Conservation (phyloP, 2,329 filamentous ascomycete genomes). For the Dryadomyces quercivorus region DNA sequence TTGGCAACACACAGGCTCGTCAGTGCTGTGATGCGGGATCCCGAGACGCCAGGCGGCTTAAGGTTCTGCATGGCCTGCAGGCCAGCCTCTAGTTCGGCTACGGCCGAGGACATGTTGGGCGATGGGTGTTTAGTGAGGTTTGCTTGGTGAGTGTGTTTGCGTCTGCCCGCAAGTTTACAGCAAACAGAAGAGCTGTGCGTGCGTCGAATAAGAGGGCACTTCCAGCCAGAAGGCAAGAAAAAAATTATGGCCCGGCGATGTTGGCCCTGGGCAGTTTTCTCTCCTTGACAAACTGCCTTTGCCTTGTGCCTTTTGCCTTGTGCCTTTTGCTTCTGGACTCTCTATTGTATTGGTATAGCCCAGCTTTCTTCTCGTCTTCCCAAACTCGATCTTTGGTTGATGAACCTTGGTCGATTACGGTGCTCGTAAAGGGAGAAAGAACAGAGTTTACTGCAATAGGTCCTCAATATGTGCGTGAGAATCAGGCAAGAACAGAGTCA, state of each 20-base stretch:
- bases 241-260: background rate
- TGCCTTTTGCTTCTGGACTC: too few species aligned
- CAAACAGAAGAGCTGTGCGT: background rate
- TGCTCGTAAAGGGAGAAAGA: slow-evolving; percentile 3
- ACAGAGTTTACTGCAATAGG: slow-evolving; percentile 15
- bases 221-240: too few species aligned
- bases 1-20: slow-evolving; percentile 81
- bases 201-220: background rate
- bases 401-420: slow-evolving; percentile 3
- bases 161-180: background rate
- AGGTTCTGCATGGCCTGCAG: slow-evolving; percentile 84
- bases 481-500: background rate
- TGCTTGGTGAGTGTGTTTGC: background rate
- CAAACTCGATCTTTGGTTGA: slow-evolving; percentile 1
- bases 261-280: background rate
- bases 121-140: slow-evolving; percentile 16
- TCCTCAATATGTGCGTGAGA: background rate
- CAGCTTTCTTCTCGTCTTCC: slow-evolving; percentile 3
- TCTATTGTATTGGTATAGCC: slow-evolving; percentile 15
- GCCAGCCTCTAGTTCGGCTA: slow-evolving; percentile 81
- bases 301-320: too few species aligned
- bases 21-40: slow-evolving; percentile 78
- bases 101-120: slow-evolving; percentile 57
- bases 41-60: slow-evolving; percentile 89
- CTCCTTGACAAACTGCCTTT: too few species aligned